Evolutionary conservation across 768 basidiomycete genomes (phyloP), one percentile per base, ranked within the genome.

Genomic region (Lentinus tigrinus): DNA sequence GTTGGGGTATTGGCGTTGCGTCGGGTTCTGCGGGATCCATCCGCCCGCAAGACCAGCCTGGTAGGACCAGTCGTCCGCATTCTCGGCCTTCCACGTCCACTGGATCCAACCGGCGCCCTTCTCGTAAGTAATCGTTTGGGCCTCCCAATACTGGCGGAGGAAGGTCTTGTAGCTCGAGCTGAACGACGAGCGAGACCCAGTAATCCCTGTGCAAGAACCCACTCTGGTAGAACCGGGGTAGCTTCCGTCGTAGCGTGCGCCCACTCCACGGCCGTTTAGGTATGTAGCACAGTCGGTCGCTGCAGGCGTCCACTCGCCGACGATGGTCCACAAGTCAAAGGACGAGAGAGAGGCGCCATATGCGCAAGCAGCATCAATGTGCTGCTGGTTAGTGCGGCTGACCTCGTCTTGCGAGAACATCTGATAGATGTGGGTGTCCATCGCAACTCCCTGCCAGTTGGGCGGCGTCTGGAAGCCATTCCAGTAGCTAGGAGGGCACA

Each of bases 21-120:
- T 77, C 1, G 85, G 81, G 69, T 79, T 70, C 60, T 78, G 70
- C 9, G 94, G 93, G 68, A 96, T 95, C 91, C 91, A 95, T 21
- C 93, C 93, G 59, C 85, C 80, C 13, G 76, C 70, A 34, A 95
- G 76, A 39, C 93, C 93, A 44, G 88, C 85, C 62, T 89, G 82
- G 75, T 96, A 96, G 0, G 88, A 81, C 95, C 95, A 97, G 57
- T 96, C 95, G 61, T 92, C 89, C 2, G 91, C 87, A 60, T 74
- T 74, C 71, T 93, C 91, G 0, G 90, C 71, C 74, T 93, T 93
- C 91, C 91, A 93, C 1, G 88, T 84, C 91, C 90, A 91, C 69
- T 86, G 83, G 23, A 91, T 70, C 90, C 90, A 92, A 3, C 89
- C 90, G 77, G 65, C 74, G n/a, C 76, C 85, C 50, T 74, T 74